Evolutionary conservation across 345 rosid genomes (phyloP).

Genomic region (Pistacia atlantica): DNA sequence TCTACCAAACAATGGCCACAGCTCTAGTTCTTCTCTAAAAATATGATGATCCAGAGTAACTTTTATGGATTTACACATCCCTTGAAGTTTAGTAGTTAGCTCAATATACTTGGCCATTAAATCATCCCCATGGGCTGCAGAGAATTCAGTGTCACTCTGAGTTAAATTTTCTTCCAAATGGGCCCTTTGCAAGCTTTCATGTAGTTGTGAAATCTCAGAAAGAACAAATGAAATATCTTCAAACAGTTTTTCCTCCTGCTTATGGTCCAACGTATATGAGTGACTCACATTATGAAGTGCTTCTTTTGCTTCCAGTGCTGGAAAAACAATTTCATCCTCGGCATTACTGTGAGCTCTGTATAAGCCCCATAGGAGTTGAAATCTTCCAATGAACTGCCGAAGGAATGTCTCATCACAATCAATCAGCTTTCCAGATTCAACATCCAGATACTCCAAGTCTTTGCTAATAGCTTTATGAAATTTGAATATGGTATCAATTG

Average conservation of each 20-base stretch:
- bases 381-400: slow-evolving; percentile 79
- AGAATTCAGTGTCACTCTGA: slow-evolving; percentile 29
- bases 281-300: slow-evolving; percentile 93
- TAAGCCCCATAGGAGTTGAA: slow-evolving; percentile 85
- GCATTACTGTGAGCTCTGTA: slow-evolving; percentile 96
- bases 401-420: slow-evolving; percentile 72
- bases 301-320: slow-evolving; percentile 92
- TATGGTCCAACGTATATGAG: slow-evolving; percentile 86
- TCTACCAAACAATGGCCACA: slow-evolving; percentile 84
- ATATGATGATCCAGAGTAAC: slow-evolving; percentile 87
- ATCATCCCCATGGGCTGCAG: slow-evolving; percentile 30
- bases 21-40: slow-evolving; percentile 81
- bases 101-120: slow-evolving; percentile 56
- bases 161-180: slow-evolving; percentile 32
- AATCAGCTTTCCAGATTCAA: slow-evolving; percentile 78
- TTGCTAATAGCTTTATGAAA: slow-evolving; percentile 91
- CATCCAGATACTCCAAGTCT: slow-evolving; percentile 88
- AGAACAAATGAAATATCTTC: slow-evolving; percentile 77
- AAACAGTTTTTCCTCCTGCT: slow-evolving; percentile 89
- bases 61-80: slow-evolving; percentile 90
- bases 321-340: slow-evolving; percentile 94
- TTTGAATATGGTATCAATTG: slow-evolving; percentile 88
- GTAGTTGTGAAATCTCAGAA: slow-evolving; percentile 65
- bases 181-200: slow-evolving; percentile 44
- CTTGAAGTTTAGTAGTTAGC: slow-evolving; percentile 84